These are phyloP conservation scores for Begonia fuchsioides DNA, from an alignment of 306 rosid genomes.

Conservation along the genomic window DNA sequence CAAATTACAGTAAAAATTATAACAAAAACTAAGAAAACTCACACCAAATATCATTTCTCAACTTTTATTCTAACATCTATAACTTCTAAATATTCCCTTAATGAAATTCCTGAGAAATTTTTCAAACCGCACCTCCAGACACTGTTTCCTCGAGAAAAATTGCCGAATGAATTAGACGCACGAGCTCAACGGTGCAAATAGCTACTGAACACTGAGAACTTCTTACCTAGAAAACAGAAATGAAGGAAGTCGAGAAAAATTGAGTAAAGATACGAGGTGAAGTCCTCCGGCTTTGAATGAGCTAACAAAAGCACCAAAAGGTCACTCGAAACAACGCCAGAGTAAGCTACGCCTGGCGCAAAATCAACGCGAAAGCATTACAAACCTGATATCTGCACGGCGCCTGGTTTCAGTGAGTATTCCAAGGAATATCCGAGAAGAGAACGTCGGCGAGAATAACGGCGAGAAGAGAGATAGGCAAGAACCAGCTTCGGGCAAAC, in stretches of 20 bases:
- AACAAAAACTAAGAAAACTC: too few relatives aligned
- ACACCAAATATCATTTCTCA: too few relatives aligned
- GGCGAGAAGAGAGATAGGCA: conserved; percentile 24
- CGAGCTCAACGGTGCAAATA: background rate
- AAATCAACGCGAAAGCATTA: background rate
- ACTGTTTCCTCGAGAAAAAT: too few relatives aligned
- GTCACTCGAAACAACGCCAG: too few relatives aligned
- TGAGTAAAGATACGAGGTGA: background rate
- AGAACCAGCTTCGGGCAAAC: conserved; percentile 34
- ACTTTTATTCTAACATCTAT: too few relatives aligned
- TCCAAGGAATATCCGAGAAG: conserved; percentile 17
- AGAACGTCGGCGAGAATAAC: background rate
- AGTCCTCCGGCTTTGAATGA: background rate
- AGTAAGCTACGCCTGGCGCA: background rate
- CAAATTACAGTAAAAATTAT: too few relatives aligned
- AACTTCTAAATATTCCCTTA: too few relatives aligned
- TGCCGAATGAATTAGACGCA: background rate
- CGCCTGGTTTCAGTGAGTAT: conserved; percentile 12
- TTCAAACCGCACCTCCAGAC: too few relatives aligned
- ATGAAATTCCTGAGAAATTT: too few relatives aligned
- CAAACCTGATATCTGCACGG: conserved; percentile 35
- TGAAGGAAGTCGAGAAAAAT: background rate
- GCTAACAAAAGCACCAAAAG: background rate
- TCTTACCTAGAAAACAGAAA: background rate
- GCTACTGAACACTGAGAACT: background rate